Evolutionary conservation across 1,284 basidiomycete genomes (phyloP), one percentile per base, ranked within the genome.

Genomic region (Puccinia horiana): DNA sequence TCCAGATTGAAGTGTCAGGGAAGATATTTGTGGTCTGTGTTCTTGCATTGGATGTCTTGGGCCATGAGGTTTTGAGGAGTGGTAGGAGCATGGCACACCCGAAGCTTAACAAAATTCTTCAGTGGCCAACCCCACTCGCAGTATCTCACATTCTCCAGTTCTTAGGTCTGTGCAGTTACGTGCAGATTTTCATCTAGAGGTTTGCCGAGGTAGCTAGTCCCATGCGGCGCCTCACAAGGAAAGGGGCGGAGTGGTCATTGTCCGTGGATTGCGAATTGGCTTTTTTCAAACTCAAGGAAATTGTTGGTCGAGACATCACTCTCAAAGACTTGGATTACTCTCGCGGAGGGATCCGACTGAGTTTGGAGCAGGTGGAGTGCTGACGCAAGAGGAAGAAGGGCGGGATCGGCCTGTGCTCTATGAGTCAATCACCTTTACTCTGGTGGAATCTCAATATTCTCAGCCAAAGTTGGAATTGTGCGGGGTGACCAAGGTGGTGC

Each of bases 1-100:
- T 77, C 61, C 9, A 32, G 42, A 77, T 77, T n/a, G n/a, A 77
- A 44, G 18, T 77, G 12, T 77, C 75, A 44, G 75, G 75, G 16
- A 63, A 44, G 32, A 61, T 65, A 32, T 76, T 76, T 76, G 42
- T 54, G 4, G 12, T 5, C 32, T 58, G 49, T 63, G 74, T 76
- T 9, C 37, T 32, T 8, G 75, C n/a, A 6, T 26, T 77, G 32
- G 75, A 77, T 11, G n/a, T 77, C 4, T 9, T 63, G 2, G 75
- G 58, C 16, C 54, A 77, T 65, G 35, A 44, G 37, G 54, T 63
- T 12, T 73, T 12, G 9, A 3, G 29, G 42, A 20, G 20, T 4
- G 42, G 52, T 29, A 8, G 44, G 26, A 9, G 42, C 29, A 20
- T 73, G 49, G 8, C 42, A 29, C n/a, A 47, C 18, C 37, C 8